phyloP scores from a whole-genome alignment of 2,329 filamentous ascomycete species.

The Xylariaceae sp. region DNA sequence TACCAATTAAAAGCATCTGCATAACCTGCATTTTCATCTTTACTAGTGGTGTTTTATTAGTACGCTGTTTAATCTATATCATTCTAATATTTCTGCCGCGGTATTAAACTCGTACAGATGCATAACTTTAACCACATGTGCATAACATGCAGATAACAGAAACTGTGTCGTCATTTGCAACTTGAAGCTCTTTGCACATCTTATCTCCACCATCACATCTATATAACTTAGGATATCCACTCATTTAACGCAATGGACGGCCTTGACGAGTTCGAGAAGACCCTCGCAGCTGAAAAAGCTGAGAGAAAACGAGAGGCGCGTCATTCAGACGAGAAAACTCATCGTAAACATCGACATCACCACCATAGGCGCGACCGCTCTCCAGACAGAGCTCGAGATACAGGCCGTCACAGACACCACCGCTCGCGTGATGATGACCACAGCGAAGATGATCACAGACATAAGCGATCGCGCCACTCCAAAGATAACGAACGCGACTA shows the following conservation, averaged over 20 bases:
- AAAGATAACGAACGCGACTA: slow-evolving; percentile 50
- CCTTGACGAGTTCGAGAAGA: slow-evolving; percentile 78
- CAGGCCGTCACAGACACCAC: slow-evolving; percentile 45
- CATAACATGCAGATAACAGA: slow-evolving; percentile 4
- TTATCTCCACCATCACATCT: not conserved
- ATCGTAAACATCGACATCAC: slow-evolving; percentile 51
- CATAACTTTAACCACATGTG: not conserved
- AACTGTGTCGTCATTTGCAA: slow-evolving; percentile 22
- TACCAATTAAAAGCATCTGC: too few species aligned
- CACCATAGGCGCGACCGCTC: slow-evolving; percentile 49
- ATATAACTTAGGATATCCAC: not conserved
- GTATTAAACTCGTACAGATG: too few species aligned
- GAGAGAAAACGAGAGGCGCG: slow-evolving; percentile 52
- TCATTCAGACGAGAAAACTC: slow-evolving; percentile 51
- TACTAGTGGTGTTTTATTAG: too few species aligned
- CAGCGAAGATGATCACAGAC: slow-evolving; percentile 61
- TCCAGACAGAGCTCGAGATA: slow-evolving; percentile 50
- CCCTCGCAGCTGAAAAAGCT: slow-evolving; percentile 70
- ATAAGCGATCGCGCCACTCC: slow-evolving; percentile 69
- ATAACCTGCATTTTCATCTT: too few species aligned
- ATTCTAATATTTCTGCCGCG: too few species aligned
- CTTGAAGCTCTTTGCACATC: not conserved
- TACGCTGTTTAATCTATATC: too few species aligned
- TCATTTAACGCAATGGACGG: slow-evolving; percentile 52
- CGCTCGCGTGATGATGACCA: slow-evolving; percentile 49